Evolutionary conservation across 768 basidiomycete genomes (phyloP).

Genomic region (Kwoniella sp.): DNA sequence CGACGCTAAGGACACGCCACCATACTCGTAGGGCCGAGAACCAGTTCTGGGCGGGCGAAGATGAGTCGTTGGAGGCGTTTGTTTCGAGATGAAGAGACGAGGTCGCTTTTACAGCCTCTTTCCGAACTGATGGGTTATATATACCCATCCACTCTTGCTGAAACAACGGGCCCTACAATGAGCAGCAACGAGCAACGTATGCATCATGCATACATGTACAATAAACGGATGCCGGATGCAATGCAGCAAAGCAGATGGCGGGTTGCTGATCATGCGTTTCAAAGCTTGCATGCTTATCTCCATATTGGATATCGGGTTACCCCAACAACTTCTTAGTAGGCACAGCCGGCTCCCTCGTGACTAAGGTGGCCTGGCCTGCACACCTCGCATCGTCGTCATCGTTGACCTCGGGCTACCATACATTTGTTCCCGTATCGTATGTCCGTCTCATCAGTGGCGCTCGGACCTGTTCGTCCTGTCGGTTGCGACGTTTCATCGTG

Average conservation of each 20-base stretch:
- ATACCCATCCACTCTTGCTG: neutral
- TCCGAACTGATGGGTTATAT: conserved; percentile 3
- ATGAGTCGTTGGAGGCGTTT: neutral
- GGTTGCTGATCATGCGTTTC: neutral
- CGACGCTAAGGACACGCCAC: neutral
- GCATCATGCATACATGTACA: neutral
- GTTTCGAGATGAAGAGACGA: no score
- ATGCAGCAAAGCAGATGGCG: neutral
- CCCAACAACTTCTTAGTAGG: no score
- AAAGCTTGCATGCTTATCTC: neutral
- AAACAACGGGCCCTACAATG: neutral
- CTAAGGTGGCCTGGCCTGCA: no score
- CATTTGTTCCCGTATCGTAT: no score
- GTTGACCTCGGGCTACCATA: no score
- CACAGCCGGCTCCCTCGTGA: no score
- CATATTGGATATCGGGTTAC: no score
- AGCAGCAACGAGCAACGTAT: no score
- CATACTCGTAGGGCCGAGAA: neutral
- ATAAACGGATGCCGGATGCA: no score
- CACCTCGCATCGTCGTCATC: no score
- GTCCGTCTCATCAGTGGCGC: no score
- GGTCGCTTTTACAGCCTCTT: neutral
- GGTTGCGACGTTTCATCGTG: neutral
- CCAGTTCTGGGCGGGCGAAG: neutral
- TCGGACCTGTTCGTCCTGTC: neutral